phyloP scores from a whole-genome alignment of 176 grass and related monocot genomes.

The Themeda triandra region DNA sequence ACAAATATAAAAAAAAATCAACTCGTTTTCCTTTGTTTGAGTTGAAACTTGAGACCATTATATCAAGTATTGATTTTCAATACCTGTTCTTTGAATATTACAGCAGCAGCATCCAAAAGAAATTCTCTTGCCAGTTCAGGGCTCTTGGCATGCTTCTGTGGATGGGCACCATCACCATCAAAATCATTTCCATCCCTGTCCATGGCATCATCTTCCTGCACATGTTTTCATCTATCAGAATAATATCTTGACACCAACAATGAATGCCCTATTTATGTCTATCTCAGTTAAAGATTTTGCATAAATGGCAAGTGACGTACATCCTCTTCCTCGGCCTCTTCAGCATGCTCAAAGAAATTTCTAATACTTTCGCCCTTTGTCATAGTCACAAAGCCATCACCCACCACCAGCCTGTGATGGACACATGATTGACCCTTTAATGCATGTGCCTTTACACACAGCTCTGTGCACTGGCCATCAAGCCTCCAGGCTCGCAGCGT shows the following conservation, averaged over 20 bases:
- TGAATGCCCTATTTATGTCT: conserved; percentile 28
- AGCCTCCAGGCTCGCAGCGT: conserved; percentile 76
- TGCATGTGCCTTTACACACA: conserved; percentile 86
- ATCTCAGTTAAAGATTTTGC: conserved; percentile 45
- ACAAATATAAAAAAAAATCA: neutral
- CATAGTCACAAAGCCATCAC: conserved; percentile 82
- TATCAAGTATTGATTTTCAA: neutral
- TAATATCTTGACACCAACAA: conserved; percentile 7
- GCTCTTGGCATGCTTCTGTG: conserved; percentile 96
- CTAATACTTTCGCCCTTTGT: conserved; percentile 83
- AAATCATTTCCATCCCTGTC: conserved; percentile 91
- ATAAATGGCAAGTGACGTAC: conserved; percentile 51
- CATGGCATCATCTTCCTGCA: conserved; percentile 90
- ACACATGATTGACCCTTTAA: conserved; percentile 91
- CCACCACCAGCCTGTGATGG: conserved; percentile 75
- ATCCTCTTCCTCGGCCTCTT: conserved; percentile 98
- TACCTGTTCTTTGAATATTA: conserved; percentile 99
- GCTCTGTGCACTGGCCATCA: conserved; percentile 58
- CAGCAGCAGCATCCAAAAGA: conserved; percentile 88
- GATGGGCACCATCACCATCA: conserved; percentile 62
- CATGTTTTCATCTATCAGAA: conserved; percentile 32
- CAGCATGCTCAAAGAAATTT: conserved; percentile 93
- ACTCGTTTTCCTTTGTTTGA: neutral
- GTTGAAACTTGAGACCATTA: conserved; percentile 17
- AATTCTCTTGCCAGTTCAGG: conserved; percentile 97